Evolutionary conservation across 1,284 basidiomycete species (phyloP).

Genomic region (Tilletia caries): DNA sequence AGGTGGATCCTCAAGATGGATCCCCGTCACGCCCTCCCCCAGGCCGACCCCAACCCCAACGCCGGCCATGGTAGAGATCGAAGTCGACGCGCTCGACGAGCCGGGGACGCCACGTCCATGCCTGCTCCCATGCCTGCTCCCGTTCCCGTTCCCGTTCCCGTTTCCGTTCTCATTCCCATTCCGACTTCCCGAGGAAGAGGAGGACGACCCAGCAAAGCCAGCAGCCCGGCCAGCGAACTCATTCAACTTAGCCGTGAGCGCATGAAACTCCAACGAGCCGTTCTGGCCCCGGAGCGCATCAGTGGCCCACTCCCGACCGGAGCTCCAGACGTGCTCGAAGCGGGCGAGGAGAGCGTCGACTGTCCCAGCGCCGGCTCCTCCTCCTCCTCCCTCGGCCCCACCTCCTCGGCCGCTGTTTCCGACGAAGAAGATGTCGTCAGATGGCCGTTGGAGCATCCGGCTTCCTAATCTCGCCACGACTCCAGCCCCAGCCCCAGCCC

Average conservation of each 20-base stretch:
- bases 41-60: too few species aligned
- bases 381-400: neutral
- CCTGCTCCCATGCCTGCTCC: neutral
- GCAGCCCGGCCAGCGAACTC: slow-evolving; percentile 25
- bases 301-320: slow-evolving; percentile 20
- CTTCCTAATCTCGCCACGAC: neutral
- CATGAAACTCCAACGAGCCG: slow-evolving; percentile 32
- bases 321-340: slow-evolving; percentile 1
- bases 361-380: too few species aligned
- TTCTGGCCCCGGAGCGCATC: slow-evolving; percentile 27
- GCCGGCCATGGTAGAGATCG: too few species aligned
- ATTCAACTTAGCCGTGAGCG: slow-evolving; percentile 34
- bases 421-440: neutral
- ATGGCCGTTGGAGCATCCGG: neutral
- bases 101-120: too few species aligned
- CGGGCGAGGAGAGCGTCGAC: neutral
- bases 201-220: neutral
- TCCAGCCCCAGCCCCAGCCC: too few species aligned
- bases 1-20: neutral
- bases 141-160: neutral
- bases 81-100: too few species aligned
- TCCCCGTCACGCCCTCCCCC: neutral
- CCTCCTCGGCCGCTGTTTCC: too few species aligned
- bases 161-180: neutral
- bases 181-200: neutral